Evolutionary conservation across 73 alveolate genomes (phyloP).

Genomic region (Paramecium sonneborni): DNA sequence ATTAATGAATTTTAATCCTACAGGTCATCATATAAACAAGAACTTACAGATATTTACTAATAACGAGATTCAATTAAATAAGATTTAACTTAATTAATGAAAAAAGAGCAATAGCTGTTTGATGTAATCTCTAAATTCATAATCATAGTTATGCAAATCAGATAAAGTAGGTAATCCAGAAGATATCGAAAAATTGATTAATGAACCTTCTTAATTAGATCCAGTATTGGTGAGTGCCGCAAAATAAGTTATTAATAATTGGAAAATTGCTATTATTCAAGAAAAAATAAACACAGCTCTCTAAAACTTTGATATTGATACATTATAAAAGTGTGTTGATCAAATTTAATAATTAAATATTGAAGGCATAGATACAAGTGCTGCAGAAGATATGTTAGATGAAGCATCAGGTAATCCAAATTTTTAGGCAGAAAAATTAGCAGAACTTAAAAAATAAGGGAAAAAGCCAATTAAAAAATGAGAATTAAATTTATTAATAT

Average conservation of each 20-base stretch:
- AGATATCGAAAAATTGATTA: slow-evolving; percentile 55
- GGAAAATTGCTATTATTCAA: slow-evolving; percentile 19
- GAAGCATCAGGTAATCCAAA: slow-evolving; percentile 66
- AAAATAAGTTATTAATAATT: slow-evolving; percentile 53
- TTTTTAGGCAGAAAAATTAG: slow-evolving; percentile 46
- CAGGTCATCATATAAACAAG: slow-evolving; percentile 39
- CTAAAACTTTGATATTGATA: slow-evolving; percentile 50
- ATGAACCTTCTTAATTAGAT: slow-evolving; percentile 55
- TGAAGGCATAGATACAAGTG: slow-evolving; percentile 61
- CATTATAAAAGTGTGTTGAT: slow-evolving; percentile 54
- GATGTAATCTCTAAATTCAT: background rate
- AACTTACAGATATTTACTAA: slow-evolving; percentile 22
- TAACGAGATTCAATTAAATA: slow-evolving; percentile 48
- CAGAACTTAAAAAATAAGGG: slow-evolving; percentile 63
- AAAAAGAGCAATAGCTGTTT: slow-evolving; percentile 47
- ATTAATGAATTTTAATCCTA: background rate
- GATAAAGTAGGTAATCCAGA: slow-evolving; percentile 65
- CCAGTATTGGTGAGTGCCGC: slow-evolving; percentile 45
- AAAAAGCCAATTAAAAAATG: slow-evolving; percentile 62
- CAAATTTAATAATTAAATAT: slow-evolving; percentile 30
- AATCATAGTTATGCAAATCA: slow-evolving; percentile 45
- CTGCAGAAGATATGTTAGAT: slow-evolving; percentile 67
- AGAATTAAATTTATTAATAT: no score
- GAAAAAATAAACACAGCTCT: slow-evolving; percentile 56
- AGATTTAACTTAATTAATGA: slow-evolving; percentile 20